Conservation (phyloP, 2,329 filamentous ascomycete species). For the Aspergillaceae sp. region DNA sequence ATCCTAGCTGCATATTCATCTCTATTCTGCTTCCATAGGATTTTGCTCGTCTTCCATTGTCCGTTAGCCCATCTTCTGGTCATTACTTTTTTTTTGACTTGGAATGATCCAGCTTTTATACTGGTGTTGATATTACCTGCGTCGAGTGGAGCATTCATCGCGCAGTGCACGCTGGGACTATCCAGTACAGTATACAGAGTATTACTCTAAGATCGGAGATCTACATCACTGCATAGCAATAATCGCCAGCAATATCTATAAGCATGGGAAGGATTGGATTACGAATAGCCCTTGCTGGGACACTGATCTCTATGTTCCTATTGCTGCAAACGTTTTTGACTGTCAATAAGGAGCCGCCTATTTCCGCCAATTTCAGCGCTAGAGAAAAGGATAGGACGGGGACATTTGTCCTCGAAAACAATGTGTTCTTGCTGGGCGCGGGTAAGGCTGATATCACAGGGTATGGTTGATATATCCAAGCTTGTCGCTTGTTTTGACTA, state of each 20-base stretch:
- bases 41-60: too few relatives aligned
- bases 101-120: too few relatives aligned
- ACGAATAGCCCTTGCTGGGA: constrained; percentile 16
- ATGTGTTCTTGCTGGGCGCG: constrained; percentile 56
- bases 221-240: background rate
- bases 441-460: constrained; percentile 67
- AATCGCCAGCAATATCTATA: background rate
- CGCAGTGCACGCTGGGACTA: too few relatives aligned
- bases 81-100: too few relatives aligned
- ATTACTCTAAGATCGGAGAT: background rate
- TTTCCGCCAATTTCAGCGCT: constrained; percentile 8
- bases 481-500: constrained; percentile 2
- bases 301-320: constrained; percentile 20
- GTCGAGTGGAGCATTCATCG: too few relatives aligned
- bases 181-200: too few relatives aligned
- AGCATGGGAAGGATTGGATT: constrained; percentile 24
- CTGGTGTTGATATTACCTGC: too few relatives aligned
- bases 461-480: constrained; percentile 27
- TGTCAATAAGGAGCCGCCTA: constrained; percentile 9
- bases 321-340: constrained; percentile 24
- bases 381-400: constrained; percentile 18
- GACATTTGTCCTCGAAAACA: constrained; percentile 20
- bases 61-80: too few relatives aligned
- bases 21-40: too few relatives aligned
- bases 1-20: too few relatives aligned